Conservation (phyloP, 768 basidiomycete genomes). For the Russula sp. region DNA sequence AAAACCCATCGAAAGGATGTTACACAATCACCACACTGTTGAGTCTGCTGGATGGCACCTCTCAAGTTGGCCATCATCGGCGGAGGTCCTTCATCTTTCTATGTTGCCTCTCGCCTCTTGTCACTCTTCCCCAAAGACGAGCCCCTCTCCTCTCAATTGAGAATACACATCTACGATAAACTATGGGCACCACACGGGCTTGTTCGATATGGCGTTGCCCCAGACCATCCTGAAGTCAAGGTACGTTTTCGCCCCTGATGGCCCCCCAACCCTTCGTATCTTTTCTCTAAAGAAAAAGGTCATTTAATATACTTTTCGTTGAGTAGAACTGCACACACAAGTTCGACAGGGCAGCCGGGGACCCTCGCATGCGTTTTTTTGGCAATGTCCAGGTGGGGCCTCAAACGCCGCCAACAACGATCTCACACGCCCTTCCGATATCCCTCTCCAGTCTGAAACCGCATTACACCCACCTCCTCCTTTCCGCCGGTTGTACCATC, state of each 20-base stretch:
- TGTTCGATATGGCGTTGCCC: slow-evolving; percentile 94
- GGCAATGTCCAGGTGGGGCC: slow-evolving; percentile 74
- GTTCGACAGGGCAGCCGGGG: slow-evolving; percentile 79
- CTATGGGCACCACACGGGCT: slow-evolving; percentile 94
- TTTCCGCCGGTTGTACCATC: slow-evolving; percentile 81
- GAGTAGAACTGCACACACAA: slow-evolving; percentile 91
- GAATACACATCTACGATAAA: slow-evolving; percentile 86
- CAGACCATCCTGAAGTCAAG: slow-evolving; percentile 99
- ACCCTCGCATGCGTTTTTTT: slow-evolving; percentile 83
- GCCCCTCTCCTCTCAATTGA: slow-evolving; percentile 40
- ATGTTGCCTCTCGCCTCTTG: slow-evolving; percentile 84
- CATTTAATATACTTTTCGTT: neutral
- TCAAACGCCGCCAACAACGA: slow-evolving; percentile 38
- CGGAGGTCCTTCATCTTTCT: slow-evolving; percentile 96
- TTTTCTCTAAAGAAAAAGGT: neutral
- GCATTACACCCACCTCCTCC: slow-evolving; percentile 81
- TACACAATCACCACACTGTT: no score
- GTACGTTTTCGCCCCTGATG: slow-evolving; percentile 39
- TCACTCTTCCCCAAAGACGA: slow-evolving; percentile 49
- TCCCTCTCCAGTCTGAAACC: slow-evolving; percentile 58
- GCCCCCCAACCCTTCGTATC: no score
- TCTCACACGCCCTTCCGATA: slow-evolving; percentile 54
- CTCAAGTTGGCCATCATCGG: slow-evolving; percentile 88
- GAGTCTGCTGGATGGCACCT: slow-evolving; percentile 30
- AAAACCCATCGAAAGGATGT: no score